Evolutionary conservation across 306 rosid genomes (phyloP).

Genomic region (Luffa aegyptiaca): DNA sequence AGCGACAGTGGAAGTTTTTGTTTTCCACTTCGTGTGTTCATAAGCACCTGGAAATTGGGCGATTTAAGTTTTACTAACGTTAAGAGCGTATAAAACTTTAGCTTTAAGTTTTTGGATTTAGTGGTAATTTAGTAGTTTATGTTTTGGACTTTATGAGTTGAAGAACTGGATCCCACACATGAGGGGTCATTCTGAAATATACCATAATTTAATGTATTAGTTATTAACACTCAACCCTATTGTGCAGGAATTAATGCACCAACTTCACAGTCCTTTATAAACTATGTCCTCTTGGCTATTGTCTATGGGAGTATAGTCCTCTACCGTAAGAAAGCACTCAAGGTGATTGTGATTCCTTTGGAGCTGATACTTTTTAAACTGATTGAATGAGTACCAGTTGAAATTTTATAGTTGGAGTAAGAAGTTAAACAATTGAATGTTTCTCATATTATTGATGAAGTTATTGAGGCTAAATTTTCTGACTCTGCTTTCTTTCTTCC

Average conservation of each 20-base stretch:
- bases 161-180: background rate
- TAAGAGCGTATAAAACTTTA: background rate
- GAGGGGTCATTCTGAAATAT: background rate
- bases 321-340: slow-evolving; percentile 53
- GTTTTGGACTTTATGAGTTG: background rate
- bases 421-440: background rate
- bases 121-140: background rate
- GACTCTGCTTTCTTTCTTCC: background rate
- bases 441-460: background rate
- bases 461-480: background rate
- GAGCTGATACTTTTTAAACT: background rate
- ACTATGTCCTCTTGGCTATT: slow-evolving; percentile 68
- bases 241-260: slow-evolving; percentile 68
- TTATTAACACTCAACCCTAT: background rate
- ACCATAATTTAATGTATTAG: background rate
- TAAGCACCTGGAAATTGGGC: too few relatives aligned
- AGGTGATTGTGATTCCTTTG: slow-evolving; percentile 49
- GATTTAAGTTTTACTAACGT: background rate
- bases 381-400: background rate
- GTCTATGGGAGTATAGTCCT: slow-evolving; percentile 51
- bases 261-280: slow-evolving; percentile 80
- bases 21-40: background rate
- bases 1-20: background rate
- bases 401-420: background rate
- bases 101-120: background rate